phyloP scores from a whole-genome alignment of 192 early-diverging fungal genomes.

The Backusella psychrophila region DNA sequence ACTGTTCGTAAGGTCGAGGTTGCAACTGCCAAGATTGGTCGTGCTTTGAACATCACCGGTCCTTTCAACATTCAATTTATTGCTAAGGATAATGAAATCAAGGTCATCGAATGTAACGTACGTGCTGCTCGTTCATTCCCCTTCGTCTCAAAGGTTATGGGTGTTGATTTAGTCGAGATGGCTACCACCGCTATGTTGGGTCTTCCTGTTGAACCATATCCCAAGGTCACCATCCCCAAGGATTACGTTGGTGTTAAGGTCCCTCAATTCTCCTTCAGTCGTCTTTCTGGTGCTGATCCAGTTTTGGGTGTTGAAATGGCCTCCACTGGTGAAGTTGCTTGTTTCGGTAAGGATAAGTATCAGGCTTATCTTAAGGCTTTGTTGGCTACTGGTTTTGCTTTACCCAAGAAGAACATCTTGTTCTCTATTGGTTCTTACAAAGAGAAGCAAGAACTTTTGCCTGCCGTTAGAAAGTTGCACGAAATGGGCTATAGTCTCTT shows the following conservation, averaged over 20 bases:
- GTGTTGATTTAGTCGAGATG: slow-evolving; percentile 96
- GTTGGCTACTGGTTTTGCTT: slow-evolving; percentile 87
- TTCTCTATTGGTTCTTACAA: slow-evolving; percentile 98
- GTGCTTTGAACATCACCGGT: slow-evolving; percentile 92
- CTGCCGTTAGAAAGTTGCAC: slow-evolving; percentile 83
- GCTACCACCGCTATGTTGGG: slow-evolving; percentile 93
- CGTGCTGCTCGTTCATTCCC: slow-evolving; percentile 97
- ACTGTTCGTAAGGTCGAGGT: slow-evolving; percentile 91
- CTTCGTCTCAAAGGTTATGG: slow-evolving; percentile 96
- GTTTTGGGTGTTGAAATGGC: slow-evolving; percentile 99
- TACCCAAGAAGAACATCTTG: slow-evolving; percentile 96
- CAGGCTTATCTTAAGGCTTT: slow-evolving; percentile 97
- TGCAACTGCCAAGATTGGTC: slow-evolving; percentile 91
- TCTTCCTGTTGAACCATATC: slow-evolving; percentile 78
- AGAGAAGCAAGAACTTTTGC: slow-evolving; percentile 96
- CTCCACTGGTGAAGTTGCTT: slow-evolving; percentile 98
- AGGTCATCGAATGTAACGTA: slow-evolving; percentile 99
- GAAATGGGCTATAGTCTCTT: slow-evolving; percentile 89
- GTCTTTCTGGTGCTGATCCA: slow-evolving; percentile 94
- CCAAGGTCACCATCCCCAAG: slow-evolving; percentile 64
- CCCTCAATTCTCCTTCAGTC: slow-evolving; percentile 96
- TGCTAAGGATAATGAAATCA: slow-evolving; percentile 99
- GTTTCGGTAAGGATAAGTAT: slow-evolving; percentile 97
- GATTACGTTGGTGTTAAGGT: slow-evolving; percentile 96
- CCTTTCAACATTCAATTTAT: slow-evolving; percentile 99